Evolutionary conservation across 345 rosid genomes (phyloP).

Genomic region (Ceriops zippeliana): DNA sequence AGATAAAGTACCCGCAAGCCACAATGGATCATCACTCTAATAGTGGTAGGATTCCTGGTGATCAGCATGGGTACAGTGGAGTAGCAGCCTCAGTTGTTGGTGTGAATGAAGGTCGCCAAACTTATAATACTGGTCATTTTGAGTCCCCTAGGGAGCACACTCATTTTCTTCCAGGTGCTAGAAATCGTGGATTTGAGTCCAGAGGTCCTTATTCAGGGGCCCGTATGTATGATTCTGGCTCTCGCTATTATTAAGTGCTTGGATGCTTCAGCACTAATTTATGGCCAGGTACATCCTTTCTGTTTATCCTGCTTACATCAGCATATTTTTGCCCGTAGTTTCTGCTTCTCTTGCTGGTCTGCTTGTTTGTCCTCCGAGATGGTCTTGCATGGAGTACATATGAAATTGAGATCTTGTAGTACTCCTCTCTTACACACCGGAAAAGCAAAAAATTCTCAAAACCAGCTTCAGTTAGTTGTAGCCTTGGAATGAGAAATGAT

Average conservation of each 20-base stretch:
- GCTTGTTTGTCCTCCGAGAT: too few relatives aligned
- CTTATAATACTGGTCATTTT: constrained; percentile 47
- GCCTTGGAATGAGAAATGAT: too few relatives aligned
- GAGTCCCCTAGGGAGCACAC: constrained; percentile 56
- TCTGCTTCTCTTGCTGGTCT: too few relatives aligned
- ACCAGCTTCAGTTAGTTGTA: too few relatives aligned
- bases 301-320: too few relatives aligned
- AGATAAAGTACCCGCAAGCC: constrained; percentile 55
- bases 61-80: constrained; percentile 44
- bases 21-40: constrained; percentile 43
- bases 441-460: too few relatives aligned
- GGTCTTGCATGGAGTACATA: too few relatives aligned
- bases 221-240: constrained; percentile 44
- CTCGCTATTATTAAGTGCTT: constrained; percentile 34
- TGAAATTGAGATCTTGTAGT: too few relatives aligned
- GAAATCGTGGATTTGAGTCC: constrained; percentile 62
- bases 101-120: constrained; percentile 44
- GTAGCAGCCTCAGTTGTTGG: constrained; percentile 32
- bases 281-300: too few relatives aligned
- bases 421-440: too few relatives aligned
- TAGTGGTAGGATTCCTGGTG: constrained; percentile 33
- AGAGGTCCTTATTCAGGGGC: constrained; percentile 66
- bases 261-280: too few relatives aligned
- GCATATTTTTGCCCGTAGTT: too few relatives aligned
- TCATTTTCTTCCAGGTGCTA: constrained; percentile 43